Evolutionary conservation across 2,329 filamentous ascomycete species (phyloP), one percentile per base, ranked within the genome.

Genomic region (Fusarium coffeatum): DNA sequence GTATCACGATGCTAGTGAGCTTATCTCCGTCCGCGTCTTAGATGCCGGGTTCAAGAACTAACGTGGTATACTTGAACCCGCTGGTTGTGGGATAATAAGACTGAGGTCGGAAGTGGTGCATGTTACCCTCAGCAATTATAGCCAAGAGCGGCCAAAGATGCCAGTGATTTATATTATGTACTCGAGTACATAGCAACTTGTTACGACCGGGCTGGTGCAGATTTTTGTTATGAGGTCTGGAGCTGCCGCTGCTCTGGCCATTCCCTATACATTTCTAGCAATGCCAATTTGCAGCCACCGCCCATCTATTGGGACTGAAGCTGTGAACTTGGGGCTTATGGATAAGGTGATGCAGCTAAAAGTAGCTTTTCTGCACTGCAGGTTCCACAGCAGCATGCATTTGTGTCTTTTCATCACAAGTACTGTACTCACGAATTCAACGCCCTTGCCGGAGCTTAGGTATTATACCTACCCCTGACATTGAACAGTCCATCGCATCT

Each of bases 381-480:
- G 42, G 55, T 54, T 48, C 22, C 54, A 47, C 68, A 45, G 23
- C 55, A 71, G 64, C 30, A 61, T 55, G 53, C 59, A 64, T 59
- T 18, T 42, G 23, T 55, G 30, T 23, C 45, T 54, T 37, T 47
- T 27, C 27, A 64, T 57, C 45, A 48, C 46, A 42, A 27, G 37
- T 47, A 28, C 28, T 13, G 28, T 30, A 53, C 27, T 16, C 23
- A 9, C 7, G 11, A n/a, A 41, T 15, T 13, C 13, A 49, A 41
- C 56, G 62, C 56, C 50, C 50, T 50, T 16, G 27, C n/a, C 23
- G 50, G 58, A 67, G 66, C 59, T 63, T 58, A 60, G 57, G 18
- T 37, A 11, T 37, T 51, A 47, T 41, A 23, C 32, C 23, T 43
- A 9, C 22, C 37, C 57, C 59, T 58, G 53, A 50, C 47, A 56